These are phyloP conservation scores for Lachancea mirantina DNA, from an alignment of 805 yeast genomes.

Conservation along the genomic window DNA sequence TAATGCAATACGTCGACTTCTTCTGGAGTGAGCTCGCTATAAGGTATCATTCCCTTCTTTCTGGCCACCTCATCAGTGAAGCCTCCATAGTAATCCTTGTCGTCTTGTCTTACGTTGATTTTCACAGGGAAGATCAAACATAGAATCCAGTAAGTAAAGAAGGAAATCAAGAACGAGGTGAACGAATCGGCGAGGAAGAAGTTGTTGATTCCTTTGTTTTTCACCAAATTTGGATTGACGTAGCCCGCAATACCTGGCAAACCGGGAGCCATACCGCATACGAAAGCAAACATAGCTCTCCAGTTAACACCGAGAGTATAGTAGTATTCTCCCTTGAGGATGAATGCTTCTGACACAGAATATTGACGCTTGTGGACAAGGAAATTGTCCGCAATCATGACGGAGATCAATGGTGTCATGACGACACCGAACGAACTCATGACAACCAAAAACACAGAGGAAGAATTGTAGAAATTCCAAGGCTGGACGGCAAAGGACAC, in stretches of 20 bases:
- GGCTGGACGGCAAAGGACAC: conserved; percentile 33
- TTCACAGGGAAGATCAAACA: conserved; percentile 29
- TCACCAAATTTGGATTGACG: conserved; percentile 14
- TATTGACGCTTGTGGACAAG: conserved; percentile 30
- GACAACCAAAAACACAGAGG: conserved; percentile 29
- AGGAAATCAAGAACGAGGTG: conserved; percentile 32
- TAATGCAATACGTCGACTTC: conserved; percentile 14
- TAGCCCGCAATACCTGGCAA: conserved; percentile 36
- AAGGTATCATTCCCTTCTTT: conserved; percentile 27
- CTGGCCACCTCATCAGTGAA: conserved; percentile 29
- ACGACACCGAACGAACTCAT: conserved; percentile 33
- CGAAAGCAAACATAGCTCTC: conserved; percentile 36
- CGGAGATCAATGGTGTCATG: conserved; percentile 32
- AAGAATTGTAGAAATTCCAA: conserved; percentile 31
- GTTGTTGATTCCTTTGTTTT: conserved; percentile 27
- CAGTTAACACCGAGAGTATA: conserved; percentile 38
- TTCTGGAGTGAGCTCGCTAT: conserved; percentile 23
- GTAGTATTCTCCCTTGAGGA: conserved; percentile 28
- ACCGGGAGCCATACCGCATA: conserved; percentile 35
- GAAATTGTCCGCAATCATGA: conserved; percentile 35
- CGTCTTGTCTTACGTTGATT: conserved; percentile 28
- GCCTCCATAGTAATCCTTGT: conserved; percentile 28
- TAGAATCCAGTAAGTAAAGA: conserved; percentile 25
- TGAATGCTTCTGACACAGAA: conserved; percentile 33
- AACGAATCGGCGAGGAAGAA: conserved; percentile 35